These are phyloP conservation scores for Tuber aestivum DNA, from an alignment of 495 filamentous ascomycete species.

Conservation along the genomic window DNA sequence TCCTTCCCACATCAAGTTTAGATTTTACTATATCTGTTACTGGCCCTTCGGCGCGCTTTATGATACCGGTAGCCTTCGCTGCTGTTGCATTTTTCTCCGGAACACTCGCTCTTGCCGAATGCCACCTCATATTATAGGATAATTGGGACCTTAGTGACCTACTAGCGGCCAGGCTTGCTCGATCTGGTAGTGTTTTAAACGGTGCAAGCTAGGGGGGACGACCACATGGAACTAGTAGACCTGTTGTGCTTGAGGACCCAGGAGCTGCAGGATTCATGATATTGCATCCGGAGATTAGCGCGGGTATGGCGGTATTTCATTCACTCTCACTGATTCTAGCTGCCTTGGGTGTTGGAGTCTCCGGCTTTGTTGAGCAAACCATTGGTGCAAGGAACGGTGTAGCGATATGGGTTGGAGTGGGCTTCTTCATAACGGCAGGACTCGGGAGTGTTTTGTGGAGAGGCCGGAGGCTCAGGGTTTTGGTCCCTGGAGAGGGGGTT, in stretches of 20 bases:
- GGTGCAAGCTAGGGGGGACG: slow-evolving; percentile 50
- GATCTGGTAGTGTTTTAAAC: slow-evolving; percentile 55
- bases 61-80: slow-evolving; percentile 61
- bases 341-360: slow-evolving; percentile 58
- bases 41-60: slow-evolving; percentile 54
- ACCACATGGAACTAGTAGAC: slow-evolving; percentile 53
- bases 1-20: slow-evolving; percentile 59
- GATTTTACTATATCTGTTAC: slow-evolving; percentile 59
- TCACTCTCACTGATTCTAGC: slow-evolving; percentile 59
- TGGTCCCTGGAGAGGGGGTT: slow-evolving; percentile 20
- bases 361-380: slow-evolving; percentile 45
- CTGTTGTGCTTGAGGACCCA: slow-evolving; percentile 56
- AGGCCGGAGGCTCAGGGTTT: slow-evolving; percentile 20
- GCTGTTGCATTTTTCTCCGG: slow-evolving; percentile 62
- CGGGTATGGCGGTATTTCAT: slow-evolving; percentile 67
- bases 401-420: slow-evolving; percentile 25
- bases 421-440: slow-evolving; percentile 22
- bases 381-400: slow-evolving; percentile 31
- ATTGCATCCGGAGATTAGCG: slow-evolving; percentile 56
- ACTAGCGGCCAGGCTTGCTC: slow-evolving; percentile 38
- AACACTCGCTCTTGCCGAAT: slow-evolving; percentile 68
- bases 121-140: slow-evolving; percentile 72
- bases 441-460: slow-evolving; percentile 33
- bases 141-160: slow-evolving; percentile 71
- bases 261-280: slow-evolving; percentile 28